These are phyloP conservation scores for Cryphonectria japonica DNA, from an alignment of 2,329 filamentous ascomycete genomes.

Conservation along the genomic window DNA sequence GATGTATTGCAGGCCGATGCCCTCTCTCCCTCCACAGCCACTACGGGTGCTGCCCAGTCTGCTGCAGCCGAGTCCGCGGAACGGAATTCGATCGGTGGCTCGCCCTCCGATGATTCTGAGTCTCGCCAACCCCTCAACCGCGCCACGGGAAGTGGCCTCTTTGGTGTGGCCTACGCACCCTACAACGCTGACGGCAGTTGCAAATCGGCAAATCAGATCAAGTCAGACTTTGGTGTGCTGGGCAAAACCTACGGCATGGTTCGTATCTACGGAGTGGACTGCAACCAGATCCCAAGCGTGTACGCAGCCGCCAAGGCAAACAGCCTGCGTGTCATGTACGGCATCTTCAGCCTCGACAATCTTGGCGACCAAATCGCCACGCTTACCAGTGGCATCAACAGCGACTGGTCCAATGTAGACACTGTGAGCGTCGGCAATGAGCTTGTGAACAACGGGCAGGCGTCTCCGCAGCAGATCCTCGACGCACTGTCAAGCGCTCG, in stretches of 20 bases:
- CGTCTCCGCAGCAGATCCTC: conserved; percentile 58
- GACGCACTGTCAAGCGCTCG: conserved; percentile 62
- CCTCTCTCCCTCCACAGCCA: background rate
- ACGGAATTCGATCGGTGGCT: background rate
- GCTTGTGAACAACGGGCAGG: conserved; percentile 67
- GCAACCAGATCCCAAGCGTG: conserved; percentile 69
- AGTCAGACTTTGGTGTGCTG: conserved; percentile 63
- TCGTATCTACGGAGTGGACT: conserved; percentile 81
- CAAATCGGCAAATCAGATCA: conserved; percentile 67
- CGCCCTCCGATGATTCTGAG: conserved; percentile 4
- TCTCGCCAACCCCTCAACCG: conserved; percentile 2
- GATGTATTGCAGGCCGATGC: background rate
- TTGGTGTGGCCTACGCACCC: conserved; percentile 54
- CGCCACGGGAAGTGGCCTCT: conserved; percentile 32
- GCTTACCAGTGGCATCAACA: conserved; percentile 62
- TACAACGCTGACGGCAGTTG: conserved; percentile 61
- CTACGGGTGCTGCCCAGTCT: background rate
- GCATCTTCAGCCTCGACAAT: conserved; percentile 67
- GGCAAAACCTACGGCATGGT: conserved; percentile 62
- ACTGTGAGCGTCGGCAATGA: conserved; percentile 83
- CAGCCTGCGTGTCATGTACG: conserved; percentile 73
- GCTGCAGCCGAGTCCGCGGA: background rate
- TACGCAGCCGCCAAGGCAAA: conserved; percentile 65
- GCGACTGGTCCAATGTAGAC: conserved; percentile 70
- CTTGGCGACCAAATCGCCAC: conserved; percentile 60